Conservation (phyloP, 1,284 basidiomycete genomes). For the Apiotrichum brassicae region DNA sequence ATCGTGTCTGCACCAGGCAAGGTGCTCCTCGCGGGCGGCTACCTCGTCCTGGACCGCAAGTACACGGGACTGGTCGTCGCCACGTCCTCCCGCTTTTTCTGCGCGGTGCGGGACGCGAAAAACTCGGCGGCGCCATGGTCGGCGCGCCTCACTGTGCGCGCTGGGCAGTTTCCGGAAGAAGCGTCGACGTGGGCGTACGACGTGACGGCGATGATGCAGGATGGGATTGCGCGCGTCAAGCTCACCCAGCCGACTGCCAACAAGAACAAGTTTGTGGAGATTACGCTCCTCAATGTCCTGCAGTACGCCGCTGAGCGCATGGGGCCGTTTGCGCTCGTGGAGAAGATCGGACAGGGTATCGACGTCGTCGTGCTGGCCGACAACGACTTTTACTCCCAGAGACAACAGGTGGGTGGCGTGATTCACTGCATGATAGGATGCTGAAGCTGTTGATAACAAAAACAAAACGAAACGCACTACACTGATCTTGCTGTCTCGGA, state of each 20-base stretch:
- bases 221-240: constrained; percentile 7
- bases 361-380: constrained; percentile 80
- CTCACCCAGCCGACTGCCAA: neutral
- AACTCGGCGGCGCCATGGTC: neutral
- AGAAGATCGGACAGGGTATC: constrained; percentile 40
- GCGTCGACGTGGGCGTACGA: constrained; percentile 63
- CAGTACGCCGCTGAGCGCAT: constrained; percentile 58
- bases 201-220: constrained; percentile 34
- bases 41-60: constrained; percentile 79
- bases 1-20: constrained; percentile 90
- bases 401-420: constrained; percentile 59
- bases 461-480: too few species aligned
- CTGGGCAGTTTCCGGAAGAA: constrained; percentile 81
- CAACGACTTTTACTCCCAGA: constrained; percentile 97
- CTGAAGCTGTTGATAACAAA: neutral
- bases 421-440: neutral
- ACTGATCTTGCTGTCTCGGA: neutral
- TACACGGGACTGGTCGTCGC: constrained; percentile 82
- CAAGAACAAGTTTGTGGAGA: constrained; percentile 84
- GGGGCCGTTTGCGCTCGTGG: constrained; percentile 50
- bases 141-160: constrained; percentile 61
- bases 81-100: constrained; percentile 90
- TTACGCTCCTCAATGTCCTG: constrained; percentile 73
- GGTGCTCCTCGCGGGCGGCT: constrained; percentile 88
- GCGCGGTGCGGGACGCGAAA: constrained; percentile 43